Percentiles rank a stretch among this genome's conserved stretches.
phyloP scores from a whole-genome alignment of 2,329 filamentous ascomycete genomes.

The Atkinsonella texensis region DNA sequence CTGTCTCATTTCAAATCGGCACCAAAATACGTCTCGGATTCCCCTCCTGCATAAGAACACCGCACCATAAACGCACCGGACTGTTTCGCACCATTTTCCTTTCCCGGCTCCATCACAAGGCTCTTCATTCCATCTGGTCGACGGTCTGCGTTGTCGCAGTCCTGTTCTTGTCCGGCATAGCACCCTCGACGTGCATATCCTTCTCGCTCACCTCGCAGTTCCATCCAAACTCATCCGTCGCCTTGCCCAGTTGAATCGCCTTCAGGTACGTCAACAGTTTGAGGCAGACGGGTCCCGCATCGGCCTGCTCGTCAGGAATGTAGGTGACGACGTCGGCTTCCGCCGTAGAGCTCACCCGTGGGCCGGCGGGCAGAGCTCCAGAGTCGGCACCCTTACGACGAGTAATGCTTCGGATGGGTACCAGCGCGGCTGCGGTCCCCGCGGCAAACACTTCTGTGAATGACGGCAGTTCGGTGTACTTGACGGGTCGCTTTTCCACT shows the following conservation, averaged over 20 bases:
- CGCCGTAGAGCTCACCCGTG: conserved; percentile 26
- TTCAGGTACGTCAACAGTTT: conserved; percentile 67
- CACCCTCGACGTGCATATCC: conserved; percentile 30
- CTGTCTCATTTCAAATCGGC: no score
- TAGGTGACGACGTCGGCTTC: conserved; percentile 40
- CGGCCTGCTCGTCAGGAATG: conserved; percentile 43
- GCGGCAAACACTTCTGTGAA: conserved; percentile 75
- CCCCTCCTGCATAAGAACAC: no score
- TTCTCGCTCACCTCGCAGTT: conserved; percentile 33
- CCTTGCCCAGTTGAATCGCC: conserved; percentile 73
- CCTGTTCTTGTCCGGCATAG: conserved; percentile 9
- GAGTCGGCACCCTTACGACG: conserved; percentile 32
- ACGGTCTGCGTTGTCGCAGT: conserved; percentile 16
- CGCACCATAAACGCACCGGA: no score
- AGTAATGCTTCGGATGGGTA: conserved; percentile 85
- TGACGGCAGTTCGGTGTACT: conserved; percentile 42
- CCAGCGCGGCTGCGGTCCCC: conserved; percentile 80
- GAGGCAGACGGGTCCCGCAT: conserved; percentile 61
- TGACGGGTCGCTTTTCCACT: conserved; percentile 64
- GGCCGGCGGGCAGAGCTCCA: conserved; percentile 18
- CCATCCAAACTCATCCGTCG: conserved; percentile 70
- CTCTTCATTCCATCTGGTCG: conserved; percentile 20
- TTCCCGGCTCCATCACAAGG: background rate
- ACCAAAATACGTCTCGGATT: no score
- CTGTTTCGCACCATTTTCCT: no score